Evolutionary conservation across 257 asterid genomes (phyloP).

Genomic region (Sherardia arvensis): DNA sequence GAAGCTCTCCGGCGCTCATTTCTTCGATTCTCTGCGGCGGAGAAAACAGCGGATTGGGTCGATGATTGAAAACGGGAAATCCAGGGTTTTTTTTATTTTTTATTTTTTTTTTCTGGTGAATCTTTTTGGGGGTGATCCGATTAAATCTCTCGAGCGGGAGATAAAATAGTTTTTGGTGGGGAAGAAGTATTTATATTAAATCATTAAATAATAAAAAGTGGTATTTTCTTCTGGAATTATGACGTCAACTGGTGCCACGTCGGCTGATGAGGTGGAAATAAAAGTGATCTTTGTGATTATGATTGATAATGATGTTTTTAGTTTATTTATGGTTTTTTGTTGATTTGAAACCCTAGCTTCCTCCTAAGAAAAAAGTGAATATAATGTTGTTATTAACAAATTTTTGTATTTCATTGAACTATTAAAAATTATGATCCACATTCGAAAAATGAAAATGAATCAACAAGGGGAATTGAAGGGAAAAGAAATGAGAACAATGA

Average conservation of each 20-base stretch:
- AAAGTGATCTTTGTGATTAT: no score
- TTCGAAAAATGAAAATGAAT: no score
- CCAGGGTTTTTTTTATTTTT: not conserved
- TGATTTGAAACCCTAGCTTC: no score
- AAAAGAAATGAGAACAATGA: no score
- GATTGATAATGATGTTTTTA: no score
- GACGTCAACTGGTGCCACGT: not conserved
- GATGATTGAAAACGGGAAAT: not conserved
- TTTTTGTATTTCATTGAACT: no score
- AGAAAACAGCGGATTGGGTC: slow-evolving; percentile 1
- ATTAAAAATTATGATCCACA: no score
- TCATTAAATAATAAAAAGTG: not conserved
- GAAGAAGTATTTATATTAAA: not conserved
- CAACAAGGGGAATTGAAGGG: no score
- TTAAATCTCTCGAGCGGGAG: slow-evolving; percentile 12
- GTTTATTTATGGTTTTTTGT: no score
- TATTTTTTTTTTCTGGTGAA: not conserved
- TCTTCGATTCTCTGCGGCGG: not conserved
- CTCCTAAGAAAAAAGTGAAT: no score
- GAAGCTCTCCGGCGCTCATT: slow-evolving; percentile 56
- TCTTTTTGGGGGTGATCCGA: slow-evolving; percentile 24
- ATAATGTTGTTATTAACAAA: no score
- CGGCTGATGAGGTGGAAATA: no score
- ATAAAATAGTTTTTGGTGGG: slow-evolving; percentile 1
- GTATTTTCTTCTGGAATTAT: not conserved